Base-by-base conservation (phyloP, 2,329 filamentous ascomycete species). In the Arachnomyces sp. region DNA sequence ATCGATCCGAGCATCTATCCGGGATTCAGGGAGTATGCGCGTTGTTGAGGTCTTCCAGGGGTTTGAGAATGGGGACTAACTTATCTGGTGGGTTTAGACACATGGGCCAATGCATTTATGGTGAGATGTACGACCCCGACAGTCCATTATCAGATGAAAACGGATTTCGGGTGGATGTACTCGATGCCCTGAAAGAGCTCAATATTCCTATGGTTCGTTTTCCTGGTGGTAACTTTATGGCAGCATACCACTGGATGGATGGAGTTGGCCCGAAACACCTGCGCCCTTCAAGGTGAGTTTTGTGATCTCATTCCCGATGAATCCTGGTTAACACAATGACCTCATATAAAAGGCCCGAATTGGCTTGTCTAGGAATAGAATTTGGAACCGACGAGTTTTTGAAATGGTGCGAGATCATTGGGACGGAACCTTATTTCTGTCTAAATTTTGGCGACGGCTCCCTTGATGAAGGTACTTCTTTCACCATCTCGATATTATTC, bases 381-480 rank as follows among this genome's bases (percentile, higher is more conserved):
- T 89, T 92, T 54, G 86, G 86, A 42, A 92, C 86, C 0, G 84
- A 92, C 59, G 86, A 92, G 67, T 92, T 92, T 62, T 77, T 92
- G 73, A 73, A 80, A 50, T 90, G 84, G 84, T 86, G 85, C 47
- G 73, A 81, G 49, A 68, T 76, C 7, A 76, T 88, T 6, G 77
- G 77, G 16, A 83, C 84, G 0, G 82, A 89, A 67, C 86, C 86
- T 4, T 92, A 88, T 58, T 71, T 92, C 31, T 82, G 78, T 46
- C 68, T 92, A 42, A 92, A 92, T 67, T 82, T 92, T 60, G 86
- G 85, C 42, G 92, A 86, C 2, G 85, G 83, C 45, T 75, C 71
- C 13, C 55, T 74, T n/a, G 69, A 72, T 42, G 72, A 75, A 68
- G 71, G 71, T 73, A 48, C 18, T 2, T 17, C 12, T n/a, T 2